These are phyloP conservation scores for Sideroxylon spinosum DNA, from an alignment of 179 eudicot genomes.

Conservation along the genomic window DNA sequence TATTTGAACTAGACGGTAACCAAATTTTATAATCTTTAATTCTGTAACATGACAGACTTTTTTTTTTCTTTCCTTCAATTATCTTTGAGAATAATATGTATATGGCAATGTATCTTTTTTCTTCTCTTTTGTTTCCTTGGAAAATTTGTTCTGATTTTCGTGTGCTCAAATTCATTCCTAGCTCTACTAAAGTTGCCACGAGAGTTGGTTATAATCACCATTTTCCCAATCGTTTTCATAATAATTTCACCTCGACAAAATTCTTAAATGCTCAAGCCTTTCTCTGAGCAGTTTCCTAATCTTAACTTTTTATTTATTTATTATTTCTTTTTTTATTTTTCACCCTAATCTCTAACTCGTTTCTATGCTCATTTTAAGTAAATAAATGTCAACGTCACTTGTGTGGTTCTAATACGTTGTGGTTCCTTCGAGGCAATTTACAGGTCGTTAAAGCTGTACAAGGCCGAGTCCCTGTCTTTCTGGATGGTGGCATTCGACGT, in stretches of 20 bases:
- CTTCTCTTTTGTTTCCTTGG: background rate
- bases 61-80: background rate
- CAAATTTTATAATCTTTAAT: background rate
- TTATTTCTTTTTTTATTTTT: too few relatives aligned
- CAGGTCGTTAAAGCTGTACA: constrained; percentile 69
- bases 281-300: background rate
- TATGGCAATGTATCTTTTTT: background rate
- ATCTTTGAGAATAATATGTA: background rate
- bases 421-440: background rate
- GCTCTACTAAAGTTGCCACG: background rate
- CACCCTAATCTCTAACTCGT: background rate
- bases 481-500: constrained; percentile 84
- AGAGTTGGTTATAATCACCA: background rate
- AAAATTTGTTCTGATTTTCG: background rate
- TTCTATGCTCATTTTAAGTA: background rate
- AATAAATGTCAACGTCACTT: background rate
- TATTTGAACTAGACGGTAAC: background rate
- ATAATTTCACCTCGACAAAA: background rate
- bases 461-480: constrained; percentile 63
- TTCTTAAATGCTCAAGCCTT: background rate
- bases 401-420: background rate
- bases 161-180: background rate
- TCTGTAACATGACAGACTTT: background rate
- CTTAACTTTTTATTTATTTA: too few relatives aligned
- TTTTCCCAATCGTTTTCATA: background rate